Conservation (phyloP, 2,329 filamentous ascomycete genomes). For the Talaromyces marneffei region DNA sequence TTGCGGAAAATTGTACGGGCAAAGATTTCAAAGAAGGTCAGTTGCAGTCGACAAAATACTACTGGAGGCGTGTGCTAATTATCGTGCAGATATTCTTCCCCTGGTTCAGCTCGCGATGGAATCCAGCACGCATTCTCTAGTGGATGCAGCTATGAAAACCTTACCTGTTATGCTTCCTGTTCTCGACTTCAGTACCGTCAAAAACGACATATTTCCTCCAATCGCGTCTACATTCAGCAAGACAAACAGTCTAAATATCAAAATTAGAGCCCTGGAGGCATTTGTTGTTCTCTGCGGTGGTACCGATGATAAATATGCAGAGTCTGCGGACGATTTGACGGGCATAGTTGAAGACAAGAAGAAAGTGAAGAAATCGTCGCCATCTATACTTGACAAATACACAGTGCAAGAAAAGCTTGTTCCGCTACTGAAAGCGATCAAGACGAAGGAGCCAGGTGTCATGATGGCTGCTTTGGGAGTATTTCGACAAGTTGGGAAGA, state of each 20-base stretch:
- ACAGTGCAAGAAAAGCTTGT: constrained; percentile 98
- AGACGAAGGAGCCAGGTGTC: constrained; percentile 94
- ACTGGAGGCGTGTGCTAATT: constrained; percentile 19
- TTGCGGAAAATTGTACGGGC: constrained; percentile 75
- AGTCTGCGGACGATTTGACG: constrained; percentile 64
- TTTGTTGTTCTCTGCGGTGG: constrained; percentile 88
- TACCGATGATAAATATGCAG: constrained; percentile 44
- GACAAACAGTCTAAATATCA: constrained; percentile 90
- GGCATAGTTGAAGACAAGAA: constrained; percentile 51
- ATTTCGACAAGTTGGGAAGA: constrained; percentile 71
- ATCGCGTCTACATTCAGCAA: constrained; percentile 86
- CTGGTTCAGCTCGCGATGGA: constrained; percentile 79
- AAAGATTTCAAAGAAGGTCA: constrained; percentile 91
- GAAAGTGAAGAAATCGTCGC: constrained; percentile 59
- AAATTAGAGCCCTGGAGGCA: constrained; percentile 83
- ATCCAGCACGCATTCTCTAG: constrained; percentile 79
- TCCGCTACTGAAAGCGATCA: constrained; percentile 83
- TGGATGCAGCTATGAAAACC: constrained; percentile 76
- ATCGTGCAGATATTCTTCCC: constrained; percentile 68
- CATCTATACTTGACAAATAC: constrained; percentile 87
- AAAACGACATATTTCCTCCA: constrained; percentile 91
- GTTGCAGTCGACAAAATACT: constrained; percentile 25
- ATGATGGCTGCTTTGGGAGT: constrained; percentile 91
- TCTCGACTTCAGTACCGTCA: constrained; percentile 93
- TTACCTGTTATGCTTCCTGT: constrained; percentile 76